A percentile compares a stretch with the other conserved stretches of the same genome.
Conservation (phyloP, 2,329 filamentous ascomycete genomes). For the Blumeria graminis region DNA sequence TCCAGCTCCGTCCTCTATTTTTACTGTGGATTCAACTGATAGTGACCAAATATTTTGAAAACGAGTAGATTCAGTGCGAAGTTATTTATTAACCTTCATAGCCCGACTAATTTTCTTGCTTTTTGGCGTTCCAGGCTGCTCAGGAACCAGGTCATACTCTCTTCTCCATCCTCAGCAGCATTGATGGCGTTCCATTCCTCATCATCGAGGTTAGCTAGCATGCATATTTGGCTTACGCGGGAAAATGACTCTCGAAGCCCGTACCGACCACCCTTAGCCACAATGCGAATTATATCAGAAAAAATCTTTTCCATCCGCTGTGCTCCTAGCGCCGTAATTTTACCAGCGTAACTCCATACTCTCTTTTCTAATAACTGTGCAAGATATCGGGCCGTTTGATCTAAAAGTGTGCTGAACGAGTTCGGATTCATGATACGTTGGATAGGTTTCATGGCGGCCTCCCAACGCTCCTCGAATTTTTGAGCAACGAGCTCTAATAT, state of each 20-base stretch:
- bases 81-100: too few species aligned
- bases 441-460: constrained; percentile 62
- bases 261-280: constrained; percentile 47
- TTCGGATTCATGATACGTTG: constrained; percentile 58
- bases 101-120: constrained; percentile 41
- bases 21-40: too few species aligned
- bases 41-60: too few species aligned
- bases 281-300: constrained; percentile 43
- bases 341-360: constrained; percentile 56
- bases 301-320: constrained; percentile 70
- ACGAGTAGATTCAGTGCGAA: too few species aligned
- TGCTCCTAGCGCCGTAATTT: constrained; percentile 54
- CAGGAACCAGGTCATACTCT: constrained; percentile 47
- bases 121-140: constrained; percentile 48
- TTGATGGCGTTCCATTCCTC: constrained; percentile 75
- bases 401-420: constrained; percentile 54
- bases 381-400: constrained; percentile 49
- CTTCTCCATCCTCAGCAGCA: constrained; percentile 26
- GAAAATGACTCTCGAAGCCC: constrained; percentile 53
- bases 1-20: too few species aligned
- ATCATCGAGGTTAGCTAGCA: constrained; percentile 84
- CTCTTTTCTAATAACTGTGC: constrained; percentile 66
- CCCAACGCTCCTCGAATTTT: constrained; percentile 70
- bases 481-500: constrained; percentile 44
- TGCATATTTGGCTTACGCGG: constrained; percentile 53